Percentiles rank a stretch among this genome's conserved stretches.
phyloP scores from a whole-genome alignment of 805 yeast species.

The Lipomyces mesembrius region DNA sequence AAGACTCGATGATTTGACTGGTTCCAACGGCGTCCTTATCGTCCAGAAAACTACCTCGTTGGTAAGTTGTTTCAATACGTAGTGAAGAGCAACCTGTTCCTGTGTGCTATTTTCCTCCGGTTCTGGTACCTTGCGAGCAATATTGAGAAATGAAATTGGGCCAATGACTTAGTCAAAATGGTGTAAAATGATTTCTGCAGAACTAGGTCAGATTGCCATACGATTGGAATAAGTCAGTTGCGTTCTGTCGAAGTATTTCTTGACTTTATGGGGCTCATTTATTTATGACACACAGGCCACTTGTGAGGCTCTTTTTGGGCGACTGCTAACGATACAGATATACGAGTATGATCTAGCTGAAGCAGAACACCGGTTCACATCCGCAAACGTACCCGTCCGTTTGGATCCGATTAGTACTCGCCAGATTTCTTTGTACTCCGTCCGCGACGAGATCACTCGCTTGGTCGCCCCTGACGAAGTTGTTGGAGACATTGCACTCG shows the following conservation, averaged over 20 bases:
- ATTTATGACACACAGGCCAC: not conserved
- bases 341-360: slow-evolving; percentile 11
- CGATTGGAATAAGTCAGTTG: not conserved
- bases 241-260: not conserved
- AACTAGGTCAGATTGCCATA: not conserved
- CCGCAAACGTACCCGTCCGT: not conserved
- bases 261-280: not conserved
- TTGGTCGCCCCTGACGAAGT: not conserved
- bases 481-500: not conserved
- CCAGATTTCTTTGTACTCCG: not conserved
- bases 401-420: not conserved
- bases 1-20: slow-evolving; percentile 1
- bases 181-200: too few species aligned
- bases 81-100: not conserved
- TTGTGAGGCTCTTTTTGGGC: not conserved
- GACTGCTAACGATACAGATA: not conserved
- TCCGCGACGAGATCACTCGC: not conserved
- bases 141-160: too few species aligned
- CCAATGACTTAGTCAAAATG: too few species aligned
- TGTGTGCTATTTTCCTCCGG: not conserved
- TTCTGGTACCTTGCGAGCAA: not conserved
- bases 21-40: not conserved
- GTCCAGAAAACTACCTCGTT: slow-evolving; percentile 8
- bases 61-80: not conserved
- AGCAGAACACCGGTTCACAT: not conserved